Conservation (phyloP, 2,329 filamentous ascomycete species). For the Diplodia seriata region DNA sequence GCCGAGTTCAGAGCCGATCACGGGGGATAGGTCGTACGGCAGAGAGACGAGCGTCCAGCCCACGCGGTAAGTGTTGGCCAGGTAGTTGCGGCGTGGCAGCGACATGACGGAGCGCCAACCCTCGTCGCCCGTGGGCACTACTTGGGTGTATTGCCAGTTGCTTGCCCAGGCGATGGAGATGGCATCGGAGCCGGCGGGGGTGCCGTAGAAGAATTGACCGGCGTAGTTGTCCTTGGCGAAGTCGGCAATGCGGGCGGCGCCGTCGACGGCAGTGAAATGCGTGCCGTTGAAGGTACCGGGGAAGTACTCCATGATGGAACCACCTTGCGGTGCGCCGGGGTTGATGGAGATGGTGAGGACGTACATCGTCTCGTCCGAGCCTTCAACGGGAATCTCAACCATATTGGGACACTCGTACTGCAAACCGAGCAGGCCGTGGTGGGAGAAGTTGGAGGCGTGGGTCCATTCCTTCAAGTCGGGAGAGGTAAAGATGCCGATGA, state of each 20-base stretch:
- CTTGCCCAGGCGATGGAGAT: conserved; percentile 64
- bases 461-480: conserved; percentile 66
- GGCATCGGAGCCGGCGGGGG: conserved; percentile 47
- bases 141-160: conserved; percentile 66
- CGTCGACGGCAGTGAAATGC: conserved; percentile 60
- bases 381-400: conserved; percentile 60
- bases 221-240: conserved; percentile 64
- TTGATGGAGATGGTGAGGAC: conserved; percentile 63
- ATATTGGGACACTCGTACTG: conserved; percentile 72
- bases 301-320: conserved; percentile 64
- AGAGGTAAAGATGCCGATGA: conserved; percentile 68
- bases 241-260: conserved; percentile 52
- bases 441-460: conserved; percentile 64
- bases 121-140: conserved; percentile 62
- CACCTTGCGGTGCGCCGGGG: conserved; percentile 64
- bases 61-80: conserved; percentile 59
- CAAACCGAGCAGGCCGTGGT: conserved; percentile 59
- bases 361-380: conserved; percentile 50
- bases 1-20: conserved; percentile 55
- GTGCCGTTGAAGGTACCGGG: conserved; percentile 69
- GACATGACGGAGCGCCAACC: conserved; percentile 62
- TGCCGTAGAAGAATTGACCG: conserved; percentile 62
- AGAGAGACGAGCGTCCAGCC: conserved; percentile 61
- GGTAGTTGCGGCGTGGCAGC: conserved; percentile 59
- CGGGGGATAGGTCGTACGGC: conserved; percentile 57